These are phyloP conservation scores for Pezicula carpinea DNA, from an alignment of 2,329 filamentous ascomycete species.

Conservation along the genomic window DNA sequence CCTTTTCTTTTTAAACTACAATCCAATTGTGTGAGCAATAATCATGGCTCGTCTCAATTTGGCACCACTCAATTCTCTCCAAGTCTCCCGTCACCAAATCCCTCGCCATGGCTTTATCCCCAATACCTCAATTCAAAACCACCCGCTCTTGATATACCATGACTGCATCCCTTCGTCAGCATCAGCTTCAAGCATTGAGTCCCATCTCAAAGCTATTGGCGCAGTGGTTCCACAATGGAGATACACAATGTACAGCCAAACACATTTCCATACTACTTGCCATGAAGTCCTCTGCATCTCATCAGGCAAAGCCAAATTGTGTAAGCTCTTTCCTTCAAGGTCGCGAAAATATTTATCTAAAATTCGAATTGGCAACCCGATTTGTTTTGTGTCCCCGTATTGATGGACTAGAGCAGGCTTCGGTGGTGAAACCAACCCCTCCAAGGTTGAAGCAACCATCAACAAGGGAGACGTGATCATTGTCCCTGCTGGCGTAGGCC, in stretches of 20 bases:
- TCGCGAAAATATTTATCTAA: not conserved
- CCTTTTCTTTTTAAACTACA: not conserved
- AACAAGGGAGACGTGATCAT: conserved; percentile 58
- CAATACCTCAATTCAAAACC: conserved; percentile 60
- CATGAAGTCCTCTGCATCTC: conserved; percentile 63
- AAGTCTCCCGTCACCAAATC: conserved; percentile 55
- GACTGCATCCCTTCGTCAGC: conserved; percentile 43
- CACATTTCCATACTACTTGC: conserved; percentile 63
- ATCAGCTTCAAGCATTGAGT: conserved; percentile 47
- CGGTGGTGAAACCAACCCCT: conserved; percentile 58
- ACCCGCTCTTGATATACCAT: conserved; percentile 59
- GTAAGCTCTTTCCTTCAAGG: conserved; percentile 23
- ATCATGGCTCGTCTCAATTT: conserved; percentile 12
- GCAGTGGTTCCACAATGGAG: conserved; percentile 61
- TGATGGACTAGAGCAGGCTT: conserved; percentile 34
- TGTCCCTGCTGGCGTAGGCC: conserved; percentile 61
- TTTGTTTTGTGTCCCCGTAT: not conserved
- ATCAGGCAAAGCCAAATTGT: conserved; percentile 53
- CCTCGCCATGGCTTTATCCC: conserved; percentile 51
- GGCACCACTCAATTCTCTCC: conserved; percentile 43
- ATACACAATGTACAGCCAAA: conserved; percentile 62
- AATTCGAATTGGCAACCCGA: not conserved
- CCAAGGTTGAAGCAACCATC: conserved; percentile 49
- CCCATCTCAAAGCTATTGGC: conserved; percentile 46
- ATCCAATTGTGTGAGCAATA: not conserved